These are phyloP conservation scores for Themeda triandra DNA, from an alignment of 176 grass and related monocot genomes.

Conservation along the genomic window DNA sequence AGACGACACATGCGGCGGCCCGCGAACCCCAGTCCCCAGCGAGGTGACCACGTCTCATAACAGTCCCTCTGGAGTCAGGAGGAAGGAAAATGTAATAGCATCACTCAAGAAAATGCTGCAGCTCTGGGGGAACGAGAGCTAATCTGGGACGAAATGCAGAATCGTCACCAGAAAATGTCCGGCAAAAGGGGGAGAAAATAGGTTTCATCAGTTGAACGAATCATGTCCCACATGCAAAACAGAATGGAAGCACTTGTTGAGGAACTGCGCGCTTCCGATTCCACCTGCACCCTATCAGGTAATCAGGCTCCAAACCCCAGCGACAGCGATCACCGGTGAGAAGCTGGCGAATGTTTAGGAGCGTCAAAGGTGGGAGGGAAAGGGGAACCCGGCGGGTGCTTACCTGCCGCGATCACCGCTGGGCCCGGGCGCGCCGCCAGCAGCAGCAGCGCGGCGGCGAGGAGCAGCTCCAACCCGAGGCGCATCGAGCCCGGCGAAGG, in stretches of 20 bases:
- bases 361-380: background rate
- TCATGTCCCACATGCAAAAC: background rate
- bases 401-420: slow-evolving; percentile 67
- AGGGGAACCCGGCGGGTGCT: background rate
- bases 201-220: background rate
- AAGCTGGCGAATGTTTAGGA: background rate
- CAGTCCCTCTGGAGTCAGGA: background rate
- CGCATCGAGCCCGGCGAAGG: slow-evolving; percentile 2
- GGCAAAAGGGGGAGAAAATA: background rate
- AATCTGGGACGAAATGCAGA: slow-evolving; percentile 5
- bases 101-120: background rate
- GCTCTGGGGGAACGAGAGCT: no score
- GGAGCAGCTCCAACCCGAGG: background rate
- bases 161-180: background rate
- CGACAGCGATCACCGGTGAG: background rate
- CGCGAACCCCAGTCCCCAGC: background rate
- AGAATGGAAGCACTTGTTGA: background rate
- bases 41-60: background rate
- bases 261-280: background rate
- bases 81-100: background rate
- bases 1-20: slow-evolving; percentile 8
- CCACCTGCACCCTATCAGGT: background rate
- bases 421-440: slow-evolving; percentile 17
- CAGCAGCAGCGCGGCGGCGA: slow-evolving; percentile 18
- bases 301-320: background rate